Evolutionary conservation across 495 filamentous ascomycete species (phyloP), one percentile per base, ranked within the genome.

Genomic region (Thozetella sp.): DNA sequence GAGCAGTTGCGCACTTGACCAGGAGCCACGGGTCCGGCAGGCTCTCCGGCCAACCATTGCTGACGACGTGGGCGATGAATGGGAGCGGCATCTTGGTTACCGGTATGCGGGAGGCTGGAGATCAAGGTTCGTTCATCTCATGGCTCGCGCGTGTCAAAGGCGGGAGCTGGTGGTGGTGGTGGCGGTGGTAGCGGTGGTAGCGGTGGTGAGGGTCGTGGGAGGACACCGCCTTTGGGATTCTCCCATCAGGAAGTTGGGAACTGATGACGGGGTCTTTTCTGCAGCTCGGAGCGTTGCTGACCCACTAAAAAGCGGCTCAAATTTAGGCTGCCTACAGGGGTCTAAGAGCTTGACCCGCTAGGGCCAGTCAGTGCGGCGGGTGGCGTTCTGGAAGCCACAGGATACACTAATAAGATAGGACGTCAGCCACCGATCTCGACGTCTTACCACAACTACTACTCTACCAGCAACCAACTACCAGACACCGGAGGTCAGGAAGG

Each of bases 51-150:
- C 90, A 56, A 56, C 96, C 94, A 60, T 91, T 81, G 59, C 71
- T 71, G 57, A 90, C 61, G 19, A 81, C 77, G 60, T 89, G 74
- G 45, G 79, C 79, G 53, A 95, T 67, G 56, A 96, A 80, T 24
- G 86, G 88, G 56, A 98, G 80, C 57, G 94, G 92, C 95, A 99
- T 99, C 48, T 27, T 63, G 48, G 25, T 4, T 12, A 19, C 22
- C 20, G 45, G 25, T 56, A n/a, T n/a, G n/a, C n/a, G n/a, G n/a
- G 37, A 15, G 51, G n/a, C 45, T 43, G 4, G 55, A 26, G 19
- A 17, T 17, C 19, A 3, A 22, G 2, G 20, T 20, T n/a, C 9
- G 26, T 22, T 45, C 30, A 62, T 56, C 22, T 53, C 22, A n/a
- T n/a, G n/a, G n/a, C n/a, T n/a, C n/a, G n/a, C n/a, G n/a, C n/a